These are phyloP conservation scores for Leccinum angustisporum DNA, from an alignment of 1,284 basidiomycete species.

Conservation along the genomic window DNA sequence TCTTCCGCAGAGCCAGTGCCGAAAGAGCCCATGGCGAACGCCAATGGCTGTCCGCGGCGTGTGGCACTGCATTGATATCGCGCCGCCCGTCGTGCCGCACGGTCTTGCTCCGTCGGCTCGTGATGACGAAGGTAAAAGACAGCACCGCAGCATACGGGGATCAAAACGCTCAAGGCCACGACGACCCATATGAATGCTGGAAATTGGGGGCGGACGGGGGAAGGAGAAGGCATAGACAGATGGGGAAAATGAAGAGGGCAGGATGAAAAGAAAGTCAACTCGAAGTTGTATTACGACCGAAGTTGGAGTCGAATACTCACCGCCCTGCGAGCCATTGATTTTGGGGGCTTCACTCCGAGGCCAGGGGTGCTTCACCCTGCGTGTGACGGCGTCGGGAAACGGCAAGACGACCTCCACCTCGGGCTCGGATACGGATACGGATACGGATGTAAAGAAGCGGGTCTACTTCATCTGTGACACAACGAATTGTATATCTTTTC, in stretches of 20 bases:
- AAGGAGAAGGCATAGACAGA: no score
- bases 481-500: neutral
- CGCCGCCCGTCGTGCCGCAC: slow-evolving; percentile 1
- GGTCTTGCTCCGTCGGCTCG: slow-evolving; percentile 35
- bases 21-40: neutral
- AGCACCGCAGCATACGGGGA: slow-evolving; percentile 42
- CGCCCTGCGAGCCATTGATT: slow-evolving; percentile 46
- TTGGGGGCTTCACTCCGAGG: slow-evolving; percentile 37
- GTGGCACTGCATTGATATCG: slow-evolving; percentile 15
- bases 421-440: neutral
- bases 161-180: slow-evolving; percentile 44
- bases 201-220: neutral
- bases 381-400: neutral
- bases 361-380: slow-evolving; percentile 5
- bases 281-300: neutral
- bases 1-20: neutral
- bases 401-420: neutral
- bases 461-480: neutral
- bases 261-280: neutral
- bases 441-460: neutral
- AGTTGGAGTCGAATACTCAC: slow-evolving; percentile 29
- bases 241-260: neutral
- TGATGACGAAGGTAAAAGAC: slow-evolving; percentile 44
- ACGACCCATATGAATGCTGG: slow-evolving; percentile 49
- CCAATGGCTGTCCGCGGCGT: slow-evolving; percentile 13